Base-by-base conservation (phyloP, 805 yeast species). In the Helenozyma baotianmanensis region DNA sequence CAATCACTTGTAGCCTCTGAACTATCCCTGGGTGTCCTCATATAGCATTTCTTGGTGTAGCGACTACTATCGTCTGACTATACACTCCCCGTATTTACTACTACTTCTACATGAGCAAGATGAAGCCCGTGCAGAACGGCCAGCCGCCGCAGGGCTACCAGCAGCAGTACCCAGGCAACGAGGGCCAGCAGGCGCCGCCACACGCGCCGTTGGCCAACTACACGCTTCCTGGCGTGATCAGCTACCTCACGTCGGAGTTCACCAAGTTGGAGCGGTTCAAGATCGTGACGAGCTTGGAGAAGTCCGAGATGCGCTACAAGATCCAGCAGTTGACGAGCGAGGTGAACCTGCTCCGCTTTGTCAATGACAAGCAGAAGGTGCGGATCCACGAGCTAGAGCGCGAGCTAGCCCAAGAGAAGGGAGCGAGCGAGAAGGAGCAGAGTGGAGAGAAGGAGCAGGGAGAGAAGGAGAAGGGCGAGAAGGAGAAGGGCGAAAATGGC, bases 211-310 rank as follows among this genome's bases (percentile, higher is more conserved):
- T 43, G 46, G 61, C 66, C 17, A 56, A 60, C 34, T 65, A 66
- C 40, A 73, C 80, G 3, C 58, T 75, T 11, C 81, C 81, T 0
- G 81, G 81, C 0, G 74, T 75, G 14, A 74, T 75, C 58, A 75
- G 74, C 46, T 75, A 75, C 46, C 54, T 75, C 38, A 77, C 78
- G 25, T 64, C 73, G n/a, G 80, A 75, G 41, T 75, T 74, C 52
- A 74, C 80, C 15, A 67, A 67, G 25, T 45, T 54, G 39, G 59
- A 54, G 35, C 44, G 59, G 28, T 54, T 43, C 50, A 65, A 74
- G 44, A 72, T 75, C 56, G 58, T 71, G 56, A 64, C 69, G 36
- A 76, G 71, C 47, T 54, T 75, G 43, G 80, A 75, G 47, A 71
- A 68, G 38, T 63, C 74, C 4, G 72, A 68, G 28, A 63, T 75